Conservation (phyloP, 2,329 filamentous ascomycete species). For the Alternaria sp. region DNA sequence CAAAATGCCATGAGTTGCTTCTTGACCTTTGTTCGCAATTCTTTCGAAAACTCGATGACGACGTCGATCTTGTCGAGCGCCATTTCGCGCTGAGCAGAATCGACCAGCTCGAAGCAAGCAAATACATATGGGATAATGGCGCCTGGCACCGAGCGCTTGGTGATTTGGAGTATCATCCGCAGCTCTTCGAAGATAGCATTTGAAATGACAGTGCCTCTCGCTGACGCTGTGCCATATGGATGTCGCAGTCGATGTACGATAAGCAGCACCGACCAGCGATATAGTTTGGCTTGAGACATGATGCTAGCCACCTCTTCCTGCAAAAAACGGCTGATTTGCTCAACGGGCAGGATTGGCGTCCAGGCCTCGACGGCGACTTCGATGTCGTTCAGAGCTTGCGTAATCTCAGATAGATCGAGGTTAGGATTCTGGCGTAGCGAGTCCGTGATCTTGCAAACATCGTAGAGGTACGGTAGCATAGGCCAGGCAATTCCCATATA, state of each 20-base stretch:
- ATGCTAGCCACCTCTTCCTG: conserved; percentile 8
- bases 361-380: conserved; percentile 1
- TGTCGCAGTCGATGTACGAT: conserved; percentile 8
- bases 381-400: not conserved
- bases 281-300: conserved; percentile 6
- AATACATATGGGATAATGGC: not conserved
- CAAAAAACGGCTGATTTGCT: not conserved
- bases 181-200: conserved; percentile 6
- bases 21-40: not conserved
- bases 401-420: not conserved
- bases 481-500: conserved; percentile 8
- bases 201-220: not conserved
- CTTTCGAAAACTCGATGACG: conserved; percentile 1
- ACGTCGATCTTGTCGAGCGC: not conserved
- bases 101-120: conserved; percentile 8
- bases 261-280: conserved; percentile 5
- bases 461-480: conserved; percentile 4
- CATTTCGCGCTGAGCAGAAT: not conserved
- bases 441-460: conserved; percentile 1
- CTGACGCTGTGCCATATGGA: conserved; percentile 6
- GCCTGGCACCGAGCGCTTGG: not conserved
- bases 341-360: conserved; percentile 1
- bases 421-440: conserved; percentile 1
- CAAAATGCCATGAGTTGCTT: conserved; percentile 8
- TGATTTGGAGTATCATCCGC: not conserved